Percentiles rank a stretch among this genome's conserved stretches.
These are phyloP conservation scores for Candida endomychidarum DNA, from an alignment of 805 yeast genomes.

Conservation along the genomic window DNA sequence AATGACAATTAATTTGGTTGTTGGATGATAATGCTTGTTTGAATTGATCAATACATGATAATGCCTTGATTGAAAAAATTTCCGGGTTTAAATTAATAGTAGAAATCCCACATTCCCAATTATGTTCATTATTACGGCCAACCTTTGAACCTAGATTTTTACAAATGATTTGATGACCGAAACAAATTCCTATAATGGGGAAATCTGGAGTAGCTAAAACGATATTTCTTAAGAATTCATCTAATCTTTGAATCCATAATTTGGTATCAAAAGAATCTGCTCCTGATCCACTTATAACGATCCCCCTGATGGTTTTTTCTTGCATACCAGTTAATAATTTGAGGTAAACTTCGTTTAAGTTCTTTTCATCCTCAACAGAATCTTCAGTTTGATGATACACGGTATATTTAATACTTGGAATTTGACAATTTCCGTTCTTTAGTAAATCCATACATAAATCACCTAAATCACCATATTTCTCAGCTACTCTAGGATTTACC, in stretches of 20 bases:
- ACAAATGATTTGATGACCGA: constrained; percentile 82
- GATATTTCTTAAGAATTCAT: constrained; percentile 29
- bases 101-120: constrained; percentile 73
- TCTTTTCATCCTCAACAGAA: constrained; percentile 11
- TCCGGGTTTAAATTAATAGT: constrained; percentile 48
- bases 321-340: constrained; percentile 25
- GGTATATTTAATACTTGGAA: constrained; percentile 35
- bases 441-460: constrained; percentile 43
- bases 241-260: constrained; percentile 43
- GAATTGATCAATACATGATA: constrained; percentile 22
- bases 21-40: constrained; percentile 28
- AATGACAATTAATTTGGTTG: constrained; percentile 21
- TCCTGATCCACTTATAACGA: constrained; percentile 55
- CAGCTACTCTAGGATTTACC: constrained; percentile 28
- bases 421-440: constrained; percentile 11
- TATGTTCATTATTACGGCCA: constrained; percentile 50
- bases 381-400: constrained; percentile 27
- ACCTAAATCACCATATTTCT: constrained; percentile 52
- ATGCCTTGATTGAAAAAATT: constrained; percentile 23
- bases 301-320: constrained; percentile 32
- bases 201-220: constrained; percentile 15
- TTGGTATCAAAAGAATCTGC: constrained; percentile 44
- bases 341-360: constrained; percentile 15
- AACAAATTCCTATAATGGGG: constrained; percentile 72
- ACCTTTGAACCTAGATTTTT: constrained; percentile 64